Base-by-base conservation (phyloP, 345 rosid species). In the Rubroshorea leprosula region DNA sequence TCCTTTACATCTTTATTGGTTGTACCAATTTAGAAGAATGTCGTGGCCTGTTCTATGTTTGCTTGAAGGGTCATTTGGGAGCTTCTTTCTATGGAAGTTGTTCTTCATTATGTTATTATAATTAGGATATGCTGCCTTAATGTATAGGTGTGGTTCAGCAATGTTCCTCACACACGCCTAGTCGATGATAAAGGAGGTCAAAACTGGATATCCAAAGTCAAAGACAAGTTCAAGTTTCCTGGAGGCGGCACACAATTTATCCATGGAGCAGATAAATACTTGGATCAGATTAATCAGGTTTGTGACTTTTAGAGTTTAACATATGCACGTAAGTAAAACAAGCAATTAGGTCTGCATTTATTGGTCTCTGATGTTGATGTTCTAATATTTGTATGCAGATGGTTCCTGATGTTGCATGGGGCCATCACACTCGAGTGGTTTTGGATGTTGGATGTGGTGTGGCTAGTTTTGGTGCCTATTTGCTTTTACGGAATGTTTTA, bases 191-290 rank as follows among this genome's bases (percentile, higher is more conserved):
- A 93, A 72, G 90, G 99, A 11, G 97, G 97, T 56, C 99, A 93
- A 66, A 93, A 93, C 68, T 93, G 99, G 97, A 93, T 93, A 25
- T 60, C 57, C 49, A 82, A 63, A 57, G 81, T 57, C 57, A 87
- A 93, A 54, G 78, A 87, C 66, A 93, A 87, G 73, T 90, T 93
- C 69, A 85, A 69, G 79, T 90, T 90, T 75, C 96, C 99, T 27
- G 99, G 97, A 26, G 99, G 99, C 56, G 99, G 97, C 43, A 93
- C 99, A 3, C 95, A 89, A 78, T 93, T 89, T 77, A 93, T 93
- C 61, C 99, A 89, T 25, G 99, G 99, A 39, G 97, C 96, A 55
- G 83, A 93, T 73, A 68, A 82, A 31, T 93, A 93, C 79, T 72
- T 93, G 74, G 80, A 90, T 78, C 95, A 93, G 67, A 89, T 93